These are phyloP conservation scores for Reticulascus tulasneorum DNA, from an alignment of 2,329 filamentous ascomycete genomes.

Conservation along the genomic window DNA sequence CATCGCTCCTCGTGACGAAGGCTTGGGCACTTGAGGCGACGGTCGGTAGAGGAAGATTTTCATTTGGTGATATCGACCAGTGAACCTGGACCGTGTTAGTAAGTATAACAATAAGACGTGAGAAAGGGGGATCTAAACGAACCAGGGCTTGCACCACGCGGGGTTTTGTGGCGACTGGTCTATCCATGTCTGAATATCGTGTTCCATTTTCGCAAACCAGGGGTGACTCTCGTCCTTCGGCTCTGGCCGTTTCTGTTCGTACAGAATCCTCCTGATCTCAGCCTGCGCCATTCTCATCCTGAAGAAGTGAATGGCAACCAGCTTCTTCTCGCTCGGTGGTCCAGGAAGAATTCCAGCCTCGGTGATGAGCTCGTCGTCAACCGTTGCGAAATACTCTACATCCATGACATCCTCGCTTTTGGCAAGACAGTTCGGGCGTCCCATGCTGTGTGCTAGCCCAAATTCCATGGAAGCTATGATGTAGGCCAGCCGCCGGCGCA, in stretches of 20 bases:
- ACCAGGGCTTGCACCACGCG: constrained; percentile 76
- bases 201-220: constrained; percentile 80
- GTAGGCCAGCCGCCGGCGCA: constrained; percentile 87
- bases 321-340: constrained; percentile 74
- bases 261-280: constrained; percentile 81
- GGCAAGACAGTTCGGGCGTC: constrained; percentile 80
- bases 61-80: constrained; percentile 76
- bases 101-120: background rate
- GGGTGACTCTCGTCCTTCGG: constrained; percentile 77
- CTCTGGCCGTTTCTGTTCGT: constrained; percentile 75
- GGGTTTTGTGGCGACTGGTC: constrained; percentile 69
- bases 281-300: constrained; percentile 85
- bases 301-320: constrained; percentile 87
- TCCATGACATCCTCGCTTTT: constrained; percentile 79
- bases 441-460: constrained; percentile 81
- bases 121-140: constrained; percentile 27
- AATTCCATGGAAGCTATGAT: constrained; percentile 84
- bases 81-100: constrained; percentile 46
- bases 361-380: constrained; percentile 81
- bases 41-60: constrained; percentile 83
- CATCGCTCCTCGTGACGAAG: constrained; percentile 71
- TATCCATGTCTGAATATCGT: constrained; percentile 76
- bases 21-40: constrained; percentile 85
- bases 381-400: constrained; percentile 77
- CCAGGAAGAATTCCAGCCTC: constrained; percentile 68